Base-by-base conservation (phyloP, 2,329 filamentous ascomycete species). In the Waltergamsia citrina region DNA sequence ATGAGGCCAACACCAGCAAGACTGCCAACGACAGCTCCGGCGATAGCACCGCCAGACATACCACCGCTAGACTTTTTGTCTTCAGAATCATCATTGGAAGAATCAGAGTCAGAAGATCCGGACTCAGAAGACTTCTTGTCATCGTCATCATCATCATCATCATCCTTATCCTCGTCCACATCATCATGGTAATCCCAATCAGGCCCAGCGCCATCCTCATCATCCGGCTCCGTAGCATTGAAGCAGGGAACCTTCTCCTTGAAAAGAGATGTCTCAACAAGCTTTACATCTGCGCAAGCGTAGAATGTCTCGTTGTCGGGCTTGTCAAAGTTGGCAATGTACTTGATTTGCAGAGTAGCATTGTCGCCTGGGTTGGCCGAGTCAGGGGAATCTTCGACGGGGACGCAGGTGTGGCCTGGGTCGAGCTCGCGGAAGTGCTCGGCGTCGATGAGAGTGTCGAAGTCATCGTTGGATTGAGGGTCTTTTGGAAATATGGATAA, bases 11-110 rank as follows among this genome's bases (percentile, higher is more conserved):
- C 69, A 28, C 75, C 82, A 8, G 72, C 62, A 7, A 90, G 54
- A 3, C 76, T 69, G 21, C 84, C 85, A 39, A 88, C 64, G 3
- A 82, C 81, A 38, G 85, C 79, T 1, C 83, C 84, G 3, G 83
- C 84, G 47, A 88, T 85, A 15, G 74, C 71, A 27, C 81, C 82
- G 15, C 74, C 74, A 11, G 76, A 78, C 9, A 87, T 62, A 3
- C 51, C 52, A 27, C 41, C 45, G 16, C 47, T 42, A 20, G 48
- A 43, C 18, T 36, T 41, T n/a, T 41, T 42, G 12, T 43, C 40
- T 10, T 44, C 38, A 15, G 43, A 36, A 6, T 43, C 34, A 4
- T 34, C 33, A 29, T 42, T 29, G 16, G 39, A 15, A 3, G 25
- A 10, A 6, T 27, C 33, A 7, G 37, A 23, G 20, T 37, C 34